Base-by-base conservation (phyloP, 192 early-diverging fungal species). In the Jimgerdemannia flammicorona region DNA sequence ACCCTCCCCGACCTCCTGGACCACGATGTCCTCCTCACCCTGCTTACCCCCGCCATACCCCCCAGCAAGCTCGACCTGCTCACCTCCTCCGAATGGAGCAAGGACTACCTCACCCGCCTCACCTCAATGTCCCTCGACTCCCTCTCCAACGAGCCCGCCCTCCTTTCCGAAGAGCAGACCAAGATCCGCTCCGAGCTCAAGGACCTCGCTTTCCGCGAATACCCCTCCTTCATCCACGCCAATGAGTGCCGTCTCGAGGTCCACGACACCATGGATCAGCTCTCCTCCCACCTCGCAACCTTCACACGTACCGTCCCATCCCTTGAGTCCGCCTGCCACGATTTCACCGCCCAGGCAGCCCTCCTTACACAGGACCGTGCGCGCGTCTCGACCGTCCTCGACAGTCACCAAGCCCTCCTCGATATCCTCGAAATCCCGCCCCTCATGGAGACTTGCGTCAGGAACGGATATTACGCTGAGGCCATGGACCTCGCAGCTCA, bases 381-480 rank as follows among this genome's bases (percentile, higher is more conserved):
- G 66, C 49, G 14, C 14, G 49, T 59, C 49, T 59, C 49, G 3
- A 80, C 83, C 66, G 85, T 91, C 39, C 44, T 91, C 42, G 87
- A 88, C 2, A 77, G 87, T 11, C 83, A 89, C 43, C 75, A 84
- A 40, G 85, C 87, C 41, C 69, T 95, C 67, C 65, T 93, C 14
- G 91, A 93, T 54, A 79, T 96, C 9, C 74, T 96, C 3, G 93
- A 93, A 74, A 93, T 95, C 19, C 95, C 95, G 3, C 83, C 90
- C 43, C 79, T 96, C 64, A 88, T 95, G 86, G 92, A 96, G 69
- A 93, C 90, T 0, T 92, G 93, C 78, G 90, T 95, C 44, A 83
- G 90, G 67, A 91, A 92, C 70, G 93, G 92, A 0, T 91, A 93
- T 71, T 95, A 95, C 72, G 90, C 91, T 43, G 95, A 96, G 67